phyloP scores from a whole-genome alignment of 2,329 filamentous ascomycete species.

The Fusarium irregulare region DNA sequence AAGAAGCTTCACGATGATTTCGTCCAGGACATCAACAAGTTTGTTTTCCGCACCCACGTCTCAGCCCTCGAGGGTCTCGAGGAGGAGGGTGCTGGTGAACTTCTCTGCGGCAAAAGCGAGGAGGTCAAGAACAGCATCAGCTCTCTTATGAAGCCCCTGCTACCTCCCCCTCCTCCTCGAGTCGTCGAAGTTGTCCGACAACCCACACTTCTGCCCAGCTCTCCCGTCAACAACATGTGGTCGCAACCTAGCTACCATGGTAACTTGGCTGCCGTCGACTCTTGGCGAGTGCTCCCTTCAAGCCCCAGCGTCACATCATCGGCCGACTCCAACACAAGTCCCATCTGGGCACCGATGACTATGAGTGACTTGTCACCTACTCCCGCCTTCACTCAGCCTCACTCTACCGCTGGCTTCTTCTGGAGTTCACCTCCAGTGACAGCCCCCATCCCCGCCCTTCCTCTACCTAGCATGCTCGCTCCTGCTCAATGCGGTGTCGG shows the following conservation, averaged over 20 bases:
- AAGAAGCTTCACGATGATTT: conserved; percentile 99
- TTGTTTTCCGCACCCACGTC: conserved; percentile 90
- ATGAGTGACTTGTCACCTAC: conserved; percentile 83
- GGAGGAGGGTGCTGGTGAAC: conserved; percentile 94
- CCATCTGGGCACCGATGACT: conserved; percentile 83
- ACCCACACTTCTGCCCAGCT: conserved; percentile 86
- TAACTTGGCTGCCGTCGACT: conserved; percentile 76
- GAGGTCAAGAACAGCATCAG: conserved; percentile 91
- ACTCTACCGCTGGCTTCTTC: conserved; percentile 77
- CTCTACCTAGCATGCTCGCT: conserved; percentile 87
- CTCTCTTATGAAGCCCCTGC: conserved; percentile 85
- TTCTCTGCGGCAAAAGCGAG: conserved; percentile 90
- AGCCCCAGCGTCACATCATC: conserved; percentile 84
- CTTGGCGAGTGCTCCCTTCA: conserved; percentile 91
- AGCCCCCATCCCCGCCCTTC: conserved; percentile 79
- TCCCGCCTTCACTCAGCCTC: conserved; percentile 79
- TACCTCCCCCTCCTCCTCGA: conserved; percentile 86
- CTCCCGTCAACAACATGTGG: conserved; percentile 83
- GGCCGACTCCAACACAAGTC: conserved; percentile 73
- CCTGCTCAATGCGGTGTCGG: conserved; percentile 82
- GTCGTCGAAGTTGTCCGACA: conserved; percentile 91
- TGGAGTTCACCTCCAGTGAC: conserved; percentile 83
- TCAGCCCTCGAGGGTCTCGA: conserved; percentile 93
- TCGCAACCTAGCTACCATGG: conserved; percentile 74
- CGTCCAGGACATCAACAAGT: conserved; percentile 95